Conservation (phyloP, 345 rosid species). For the Eucalyptus rudis region DNA sequence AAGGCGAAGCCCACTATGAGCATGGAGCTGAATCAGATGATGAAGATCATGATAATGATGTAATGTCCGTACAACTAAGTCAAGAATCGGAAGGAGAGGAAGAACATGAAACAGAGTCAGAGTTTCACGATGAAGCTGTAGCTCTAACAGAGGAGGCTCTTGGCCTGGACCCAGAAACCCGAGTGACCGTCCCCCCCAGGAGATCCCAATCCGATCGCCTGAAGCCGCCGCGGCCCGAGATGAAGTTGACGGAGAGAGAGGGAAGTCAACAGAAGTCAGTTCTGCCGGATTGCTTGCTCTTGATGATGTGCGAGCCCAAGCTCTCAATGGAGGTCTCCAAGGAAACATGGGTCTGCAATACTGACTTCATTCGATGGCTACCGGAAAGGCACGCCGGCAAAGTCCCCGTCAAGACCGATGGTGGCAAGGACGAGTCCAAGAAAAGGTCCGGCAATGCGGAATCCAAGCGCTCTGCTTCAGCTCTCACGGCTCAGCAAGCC, state of each 20-base stretch:
- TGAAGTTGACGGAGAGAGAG: slow-evolving; percentile 16
- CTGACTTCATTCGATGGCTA: slow-evolving; percentile 68
- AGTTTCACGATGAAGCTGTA: neutral
- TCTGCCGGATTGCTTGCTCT: slow-evolving; percentile 73
- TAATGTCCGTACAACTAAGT: neutral
- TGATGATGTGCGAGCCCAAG: slow-evolving; percentile 98
- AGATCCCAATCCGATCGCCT: slow-evolving; percentile 14
- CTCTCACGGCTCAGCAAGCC: slow-evolving; percentile 1
- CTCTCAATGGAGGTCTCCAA: slow-evolving; percentile 95
- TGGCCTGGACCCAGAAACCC: neutral
- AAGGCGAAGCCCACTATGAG: neutral
- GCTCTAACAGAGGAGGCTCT: neutral
- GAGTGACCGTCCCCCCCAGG: slow-evolving; percentile 1
- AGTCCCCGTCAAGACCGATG: slow-evolving; percentile 5
- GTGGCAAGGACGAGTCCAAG: slow-evolving; percentile 22
- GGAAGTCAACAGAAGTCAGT: slow-evolving; percentile 1
- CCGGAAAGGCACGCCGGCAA: slow-evolving; percentile 37
- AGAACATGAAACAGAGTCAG: neutral
- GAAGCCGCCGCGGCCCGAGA: slow-evolving; percentile 16
- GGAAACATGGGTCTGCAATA: slow-evolving; percentile 92
- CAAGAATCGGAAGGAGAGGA: neutral
- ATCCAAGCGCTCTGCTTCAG: neutral
- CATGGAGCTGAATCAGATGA: neutral
- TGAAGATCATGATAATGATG: neutral
- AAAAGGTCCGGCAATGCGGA: slow-evolving; percentile 14